Conservation (phyloP, 768 basidiomycete species). For the Udeniomyces megalosporus region DNA sequence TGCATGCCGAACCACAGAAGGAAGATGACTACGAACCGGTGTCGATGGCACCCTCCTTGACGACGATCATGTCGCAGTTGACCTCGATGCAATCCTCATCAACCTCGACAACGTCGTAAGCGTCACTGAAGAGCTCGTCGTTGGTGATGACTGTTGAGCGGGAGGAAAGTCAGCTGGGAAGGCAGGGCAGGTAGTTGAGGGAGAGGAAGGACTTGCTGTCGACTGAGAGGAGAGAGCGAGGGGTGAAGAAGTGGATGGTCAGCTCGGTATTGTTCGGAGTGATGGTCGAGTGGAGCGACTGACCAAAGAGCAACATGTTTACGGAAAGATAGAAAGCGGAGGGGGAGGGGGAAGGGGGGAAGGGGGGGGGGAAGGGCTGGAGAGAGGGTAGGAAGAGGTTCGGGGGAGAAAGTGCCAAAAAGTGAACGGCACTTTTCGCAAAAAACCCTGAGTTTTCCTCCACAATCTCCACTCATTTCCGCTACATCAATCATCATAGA, state of each 20-base stretch:
- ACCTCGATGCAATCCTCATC: slow-evolving; percentile 77
- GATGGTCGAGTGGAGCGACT: neutral
- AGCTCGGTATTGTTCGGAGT: neutral
- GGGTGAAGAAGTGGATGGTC: neutral
- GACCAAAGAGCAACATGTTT: neutral
- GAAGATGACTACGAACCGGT: slow-evolving; percentile 43
- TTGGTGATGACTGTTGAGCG: slow-evolving; percentile 40
- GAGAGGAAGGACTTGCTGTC: neutral
- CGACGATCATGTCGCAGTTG: slow-evolving; percentile 51
- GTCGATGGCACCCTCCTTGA: slow-evolving; percentile 69
- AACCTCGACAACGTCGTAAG: slow-evolving; percentile 65
- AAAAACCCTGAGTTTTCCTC: too few relatives aligned
- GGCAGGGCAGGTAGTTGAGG: neutral
- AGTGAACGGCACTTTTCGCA: too few relatives aligned
- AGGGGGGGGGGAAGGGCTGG: neutral
- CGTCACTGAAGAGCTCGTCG: slow-evolving; percentile 91
- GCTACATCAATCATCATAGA: too few relatives aligned
- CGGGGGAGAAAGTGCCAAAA: too few relatives aligned
- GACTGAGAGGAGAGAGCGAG: neutral
- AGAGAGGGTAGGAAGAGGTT: neutral
- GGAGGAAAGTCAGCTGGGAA: neutral
- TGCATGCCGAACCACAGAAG: too few relatives aligned
- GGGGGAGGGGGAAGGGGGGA: too few relatives aligned
- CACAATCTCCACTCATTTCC: too few relatives aligned
- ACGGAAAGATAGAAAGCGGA: neutral